Conservation (phyloP, 164 flowering plant genomes). For the Euptelea pleiosperma region DNA sequence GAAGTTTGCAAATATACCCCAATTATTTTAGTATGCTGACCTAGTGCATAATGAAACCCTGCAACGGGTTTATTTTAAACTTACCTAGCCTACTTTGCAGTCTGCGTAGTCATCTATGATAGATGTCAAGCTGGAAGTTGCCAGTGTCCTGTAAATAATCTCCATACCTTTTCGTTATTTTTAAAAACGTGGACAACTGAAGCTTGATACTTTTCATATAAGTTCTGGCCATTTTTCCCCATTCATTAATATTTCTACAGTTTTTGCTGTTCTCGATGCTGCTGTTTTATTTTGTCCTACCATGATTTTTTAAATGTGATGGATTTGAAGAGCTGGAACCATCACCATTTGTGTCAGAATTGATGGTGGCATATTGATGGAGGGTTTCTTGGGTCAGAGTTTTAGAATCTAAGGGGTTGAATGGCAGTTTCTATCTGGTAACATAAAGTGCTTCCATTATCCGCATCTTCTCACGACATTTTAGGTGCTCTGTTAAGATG, state of each 20-base stretch:
- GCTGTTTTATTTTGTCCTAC: background rate
- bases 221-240: background rate
- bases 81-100: constrained; percentile 1
- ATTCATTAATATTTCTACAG: background rate
- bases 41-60: constrained; percentile 1
- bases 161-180: background rate
- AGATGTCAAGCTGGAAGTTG: background rate
- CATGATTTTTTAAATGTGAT: no score
- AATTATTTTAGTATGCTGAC: background rate
- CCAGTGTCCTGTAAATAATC: no score
- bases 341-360: no score
- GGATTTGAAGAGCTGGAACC: no score
- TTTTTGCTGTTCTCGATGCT: background rate
- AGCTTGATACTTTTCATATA: background rate
- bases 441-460: background rate
- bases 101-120: background rate
- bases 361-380: background rate
- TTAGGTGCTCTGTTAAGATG: background rate
- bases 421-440: background rate
- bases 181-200: background rate
- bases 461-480: background rate
- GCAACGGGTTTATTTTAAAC: background rate
- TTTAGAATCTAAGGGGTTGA: no score
- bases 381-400: no score
- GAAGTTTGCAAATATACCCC: no score